phyloP scores from a whole-genome alignment of 2,329 filamentous ascomycete species.

The Botrytis porri region DNA sequence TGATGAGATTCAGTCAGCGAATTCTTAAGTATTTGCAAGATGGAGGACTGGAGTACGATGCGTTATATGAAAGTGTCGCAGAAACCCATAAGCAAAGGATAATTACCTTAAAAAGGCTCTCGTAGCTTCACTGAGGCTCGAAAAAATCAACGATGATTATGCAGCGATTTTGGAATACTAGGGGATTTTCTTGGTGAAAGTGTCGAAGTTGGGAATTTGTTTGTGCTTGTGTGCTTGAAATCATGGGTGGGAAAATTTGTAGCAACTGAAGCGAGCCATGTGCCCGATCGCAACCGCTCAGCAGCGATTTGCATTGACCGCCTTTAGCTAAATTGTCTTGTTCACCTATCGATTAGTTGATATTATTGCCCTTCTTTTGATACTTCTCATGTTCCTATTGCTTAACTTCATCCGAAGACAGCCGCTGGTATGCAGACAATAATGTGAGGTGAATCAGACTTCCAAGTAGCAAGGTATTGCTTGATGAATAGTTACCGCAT shows the following conservation, averaged over 20 bases:
- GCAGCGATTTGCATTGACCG: background rate
- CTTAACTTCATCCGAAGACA: background rate
- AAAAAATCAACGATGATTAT: background rate
- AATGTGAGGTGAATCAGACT: background rate
- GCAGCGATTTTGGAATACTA: background rate
- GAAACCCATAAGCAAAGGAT: background rate
- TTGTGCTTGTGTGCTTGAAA: conserved; percentile 3
- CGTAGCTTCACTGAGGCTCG: background rate
- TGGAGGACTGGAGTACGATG: background rate
- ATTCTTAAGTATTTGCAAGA: background rate
- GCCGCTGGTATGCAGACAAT: background rate
- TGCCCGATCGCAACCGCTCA: background rate
- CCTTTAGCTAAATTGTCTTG: background rate
- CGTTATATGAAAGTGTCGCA: background rate
- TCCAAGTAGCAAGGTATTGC: background rate
- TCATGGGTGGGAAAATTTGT: background rate
- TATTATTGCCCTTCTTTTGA: background rate
- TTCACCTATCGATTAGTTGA: background rate
- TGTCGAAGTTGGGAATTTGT: background rate
- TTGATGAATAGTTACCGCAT: background rate
- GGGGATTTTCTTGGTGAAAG: too few relatives aligned
- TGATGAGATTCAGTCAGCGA: background rate
- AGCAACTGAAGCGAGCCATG: background rate
- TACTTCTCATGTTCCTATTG: background rate
- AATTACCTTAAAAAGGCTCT: background rate